Base-by-base conservation (phyloP, 1,284 basidiomycete genomes). In the Somion occarium region DNA sequence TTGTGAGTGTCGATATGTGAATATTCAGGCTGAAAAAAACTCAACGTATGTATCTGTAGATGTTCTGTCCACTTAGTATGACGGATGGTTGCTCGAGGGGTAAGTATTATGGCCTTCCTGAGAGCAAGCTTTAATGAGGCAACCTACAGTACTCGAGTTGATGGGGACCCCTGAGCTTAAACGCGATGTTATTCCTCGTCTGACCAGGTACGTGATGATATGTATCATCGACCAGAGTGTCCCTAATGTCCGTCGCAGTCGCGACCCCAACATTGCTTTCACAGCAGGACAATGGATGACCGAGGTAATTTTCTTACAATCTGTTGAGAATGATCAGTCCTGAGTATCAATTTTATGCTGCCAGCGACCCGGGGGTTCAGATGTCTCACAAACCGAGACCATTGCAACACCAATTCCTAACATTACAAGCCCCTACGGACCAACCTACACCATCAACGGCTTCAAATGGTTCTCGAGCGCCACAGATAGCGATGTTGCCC, bases 381-480 rank as follows among this genome's bases (percentile, higher is more conserved):
- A 91, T 59, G 80, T 92, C 9, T 84, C 83, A 1, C 76, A 80
- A 48, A 88, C 85, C 2, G 90, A 92, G 66, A 92, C 88, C 0
- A 70, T 70, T 0, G 89, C 88, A 1, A 51, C 62, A 46, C 62
- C 65, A 1, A 64, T 71, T 0, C 63, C 67, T 3, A 61, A 63
- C 42, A 61, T 59, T 5, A 59, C 47, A 1, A 50, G 69, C 51
- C 55, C 58, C 3, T 74, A 80, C 45, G 80, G 84, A n/a, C 68
- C 74, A 2, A 64, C 69, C 41, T 87, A 84, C 62, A 67, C 61
- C 19, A 65, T 90, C 23, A 69, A 88, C 56, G 86, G 88, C 1
- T 81, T 90, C 67, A 90, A 90, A 68, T 88, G 88, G 89, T 92
- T 92, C 70, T 88, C 87, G 11, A 88, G 85, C 49, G 90, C 89